A percentile compares a stretch with the other conserved stretches of the same genome.
Conservation (phyloP, 139 green algal species). For the Chlorella sp. region DNA sequence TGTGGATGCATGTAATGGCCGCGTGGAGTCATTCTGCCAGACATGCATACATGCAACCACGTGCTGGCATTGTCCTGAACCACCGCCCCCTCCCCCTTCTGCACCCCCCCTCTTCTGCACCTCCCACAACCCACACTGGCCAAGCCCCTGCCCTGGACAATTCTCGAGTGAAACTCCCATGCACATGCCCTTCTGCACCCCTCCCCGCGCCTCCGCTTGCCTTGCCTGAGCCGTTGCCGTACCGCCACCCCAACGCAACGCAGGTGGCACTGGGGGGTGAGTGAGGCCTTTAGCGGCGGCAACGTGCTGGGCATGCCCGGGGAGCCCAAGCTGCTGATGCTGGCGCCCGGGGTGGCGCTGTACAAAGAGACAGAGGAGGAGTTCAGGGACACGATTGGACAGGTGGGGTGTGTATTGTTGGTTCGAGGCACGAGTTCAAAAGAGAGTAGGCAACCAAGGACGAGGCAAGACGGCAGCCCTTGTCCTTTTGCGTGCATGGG, state of each 20-base stretch:
- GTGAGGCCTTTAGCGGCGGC: neutral
- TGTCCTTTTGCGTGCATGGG: too few species aligned
- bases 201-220: too few species aligned
- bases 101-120: neutral
- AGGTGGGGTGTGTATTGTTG: neutral
- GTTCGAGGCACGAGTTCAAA: too few species aligned
- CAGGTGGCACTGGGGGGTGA: slow-evolving; percentile 7
- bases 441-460: too few species aligned
- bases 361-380: neutral
- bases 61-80: too few species aligned
- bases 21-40: too few species aligned
- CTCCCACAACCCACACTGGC: too few species aligned
- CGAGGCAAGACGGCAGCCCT: neutral
- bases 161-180: too few species aligned
- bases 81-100: neutral
- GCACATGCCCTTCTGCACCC: too few species aligned
- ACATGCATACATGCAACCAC: too few species aligned
- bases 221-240: neutral
- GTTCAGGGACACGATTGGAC: neutral
- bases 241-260: neutral
- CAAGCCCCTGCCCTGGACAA: too few species aligned
- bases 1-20: too few species aligned
- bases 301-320: neutral
- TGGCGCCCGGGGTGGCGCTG: neutral
- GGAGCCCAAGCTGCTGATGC: neutral